Percentiles rank a stretch among this genome's conserved stretches.
Conservation (phyloP, 2,329 filamentous ascomycete genomes). For the Aspergillus niger region DNA sequence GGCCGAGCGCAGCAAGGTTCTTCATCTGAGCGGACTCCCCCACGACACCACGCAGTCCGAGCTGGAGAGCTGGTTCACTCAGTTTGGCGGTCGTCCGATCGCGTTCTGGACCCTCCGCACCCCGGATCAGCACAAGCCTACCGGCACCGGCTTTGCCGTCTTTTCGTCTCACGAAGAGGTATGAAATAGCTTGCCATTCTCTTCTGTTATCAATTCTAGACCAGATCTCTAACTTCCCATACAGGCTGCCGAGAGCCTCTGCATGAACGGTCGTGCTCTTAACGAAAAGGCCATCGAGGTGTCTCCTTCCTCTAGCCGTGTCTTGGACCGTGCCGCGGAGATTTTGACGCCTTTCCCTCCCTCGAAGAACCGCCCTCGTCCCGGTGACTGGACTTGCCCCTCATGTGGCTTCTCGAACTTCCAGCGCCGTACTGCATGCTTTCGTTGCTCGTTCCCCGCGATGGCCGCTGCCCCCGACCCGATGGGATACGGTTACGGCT, state of each 20-base stretch:
- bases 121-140: conserved; percentile 99
- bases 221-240: conserved; percentile 9
- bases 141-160: conserved; percentile 94
- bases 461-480: conserved; percentile 78
- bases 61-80: conserved; percentile 98
- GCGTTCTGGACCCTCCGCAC: conserved; percentile 98
- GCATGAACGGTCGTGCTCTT: conserved; percentile 97
- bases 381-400: conserved; percentile 98
- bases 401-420: conserved; percentile 99
- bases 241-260: conserved; percentile 88
- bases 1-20: conserved; percentile 93
- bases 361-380: conserved; percentile 95
- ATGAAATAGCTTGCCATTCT: conserved; percentile 42
- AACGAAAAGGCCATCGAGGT: conserved; percentile 99
- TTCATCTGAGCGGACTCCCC: conserved; percentile 95
- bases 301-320: conserved; percentile 93
- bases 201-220: conserved; percentile 7
- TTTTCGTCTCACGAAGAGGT: conserved; percentile 99
- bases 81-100: conserved; percentile 95
- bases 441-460: conserved; percentile 98
- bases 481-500: conserved; percentile 65
- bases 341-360: conserved; percentile 97
- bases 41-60: conserved; percentile 99
- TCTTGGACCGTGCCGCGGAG: conserved; percentile 91
- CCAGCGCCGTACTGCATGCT: conserved; percentile 95